phyloP scores from a whole-genome alignment of 768 basidiomycete species.

The Exidia glandulosa region DNA sequence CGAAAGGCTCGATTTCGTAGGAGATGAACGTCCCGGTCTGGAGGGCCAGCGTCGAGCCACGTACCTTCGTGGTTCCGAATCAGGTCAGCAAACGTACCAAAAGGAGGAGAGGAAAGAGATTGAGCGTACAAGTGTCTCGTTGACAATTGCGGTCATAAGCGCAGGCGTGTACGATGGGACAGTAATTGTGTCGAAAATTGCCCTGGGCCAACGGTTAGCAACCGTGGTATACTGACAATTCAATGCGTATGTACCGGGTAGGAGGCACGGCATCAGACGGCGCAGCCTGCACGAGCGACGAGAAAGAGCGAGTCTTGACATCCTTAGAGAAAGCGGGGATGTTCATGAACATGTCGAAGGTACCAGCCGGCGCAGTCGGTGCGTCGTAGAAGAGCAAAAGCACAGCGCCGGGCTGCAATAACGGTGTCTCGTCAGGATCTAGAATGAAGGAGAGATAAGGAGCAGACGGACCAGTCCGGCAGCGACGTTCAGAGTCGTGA shows the following conservation, averaged over 20 bases:
- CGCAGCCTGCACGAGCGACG: constrained; percentile 27
- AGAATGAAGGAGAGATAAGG: not conserved
- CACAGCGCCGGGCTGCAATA: constrained; percentile 11
- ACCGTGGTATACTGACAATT: constrained; percentile 11
- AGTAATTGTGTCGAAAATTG: constrained; percentile 33
- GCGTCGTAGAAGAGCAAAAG: constrained; percentile 48
- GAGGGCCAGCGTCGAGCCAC: constrained; percentile 10
- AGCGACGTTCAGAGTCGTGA: constrained; percentile 33
- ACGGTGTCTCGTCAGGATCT: not conserved
- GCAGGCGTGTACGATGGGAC: constrained; percentile 23
- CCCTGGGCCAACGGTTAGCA: constrained; percentile 2
- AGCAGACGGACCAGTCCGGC: constrained; percentile 22
- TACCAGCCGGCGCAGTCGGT: constrained; percentile 35
- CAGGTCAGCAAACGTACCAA: not conserved
- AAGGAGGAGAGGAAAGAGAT: not conserved
- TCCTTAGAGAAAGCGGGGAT: constrained; percentile 30
- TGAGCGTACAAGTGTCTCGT: constrained; percentile 30
- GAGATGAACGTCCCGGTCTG: constrained; percentile 27
- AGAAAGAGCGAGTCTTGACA: constrained; percentile 29
- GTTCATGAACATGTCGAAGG: constrained; percentile 41
- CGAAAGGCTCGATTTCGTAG: constrained; percentile 21
- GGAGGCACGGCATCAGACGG: constrained; percentile 25
- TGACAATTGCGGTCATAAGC: constrained; percentile 31
- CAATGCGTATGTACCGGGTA: constrained; percentile 12
- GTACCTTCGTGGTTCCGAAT: not conserved